These are phyloP conservation scores for Populus ilicifolia DNA, from an alignment of 345 rosid genomes.

Conservation along the genomic window DNA sequence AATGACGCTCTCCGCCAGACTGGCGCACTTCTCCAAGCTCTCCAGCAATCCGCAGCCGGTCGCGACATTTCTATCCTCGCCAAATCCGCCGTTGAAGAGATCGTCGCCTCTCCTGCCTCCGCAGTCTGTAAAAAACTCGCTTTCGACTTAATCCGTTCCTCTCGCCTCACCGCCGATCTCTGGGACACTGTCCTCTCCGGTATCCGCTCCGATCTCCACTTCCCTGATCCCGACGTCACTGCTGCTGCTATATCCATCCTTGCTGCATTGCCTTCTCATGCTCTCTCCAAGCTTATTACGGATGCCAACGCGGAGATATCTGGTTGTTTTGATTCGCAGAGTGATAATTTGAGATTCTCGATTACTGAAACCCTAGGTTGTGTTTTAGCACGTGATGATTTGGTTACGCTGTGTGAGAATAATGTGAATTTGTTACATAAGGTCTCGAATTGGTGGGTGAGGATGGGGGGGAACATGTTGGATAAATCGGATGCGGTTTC, in stretches of 20 bases:
- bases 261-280: conserved; percentile 79
- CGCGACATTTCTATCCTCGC: conserved; percentile 86
- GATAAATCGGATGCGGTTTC: conserved; percentile 80
- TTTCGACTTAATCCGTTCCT: conserved; percentile 91
- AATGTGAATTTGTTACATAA: conserved; percentile 75
- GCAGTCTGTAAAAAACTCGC: conserved; percentile 97
- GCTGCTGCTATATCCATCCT: conserved; percentile 88
- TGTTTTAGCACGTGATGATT: conserved; percentile 84
- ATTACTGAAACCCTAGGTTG: conserved; percentile 90
- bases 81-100: conserved; percentile 91
- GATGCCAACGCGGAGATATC: conserved; percentile 71
- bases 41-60: conserved; percentile 96
- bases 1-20: conserved; percentile 95
- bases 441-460: conserved; percentile 83
- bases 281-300: conserved; percentile 71
- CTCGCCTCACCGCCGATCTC: conserved; percentile 89
- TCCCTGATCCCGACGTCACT: conserved; percentile 92
- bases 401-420: conserved; percentile 81
- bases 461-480: conserved; percentile 80
- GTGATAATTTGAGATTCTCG: conserved; percentile 73
- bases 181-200: conserved; percentile 89
- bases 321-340: conserved; percentile 67
- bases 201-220: conserved; percentile 75
- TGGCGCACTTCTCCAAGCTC: conserved; percentile 86
- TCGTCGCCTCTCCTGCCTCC: conserved; percentile 84